Conservation (phyloP, 371 early-diverging fungal genomes). For the Dinochytrium kinnereticum region DNA sequence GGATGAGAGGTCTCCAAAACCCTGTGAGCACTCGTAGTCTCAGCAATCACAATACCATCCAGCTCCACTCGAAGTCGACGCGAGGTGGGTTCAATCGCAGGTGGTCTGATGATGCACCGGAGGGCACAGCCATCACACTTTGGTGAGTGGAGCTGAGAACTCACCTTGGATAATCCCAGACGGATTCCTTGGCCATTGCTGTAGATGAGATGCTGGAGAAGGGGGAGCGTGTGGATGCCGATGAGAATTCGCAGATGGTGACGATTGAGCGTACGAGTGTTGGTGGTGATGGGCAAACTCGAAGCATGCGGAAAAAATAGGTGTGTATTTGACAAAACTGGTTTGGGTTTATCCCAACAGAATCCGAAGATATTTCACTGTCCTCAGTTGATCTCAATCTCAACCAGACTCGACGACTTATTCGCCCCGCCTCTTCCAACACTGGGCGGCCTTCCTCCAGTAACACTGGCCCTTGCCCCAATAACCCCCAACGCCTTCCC, state of each 20-base stretch:
- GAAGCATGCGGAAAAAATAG: background rate
- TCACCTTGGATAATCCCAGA: slow-evolving; percentile 20
- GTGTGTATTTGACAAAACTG: no score
- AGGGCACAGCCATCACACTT: background rate
- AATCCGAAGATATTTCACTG: background rate
- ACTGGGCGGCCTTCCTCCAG: background rate
- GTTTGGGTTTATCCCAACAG: no score
- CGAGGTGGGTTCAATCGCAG: slow-evolving; percentile 26
- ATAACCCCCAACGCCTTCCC: background rate
- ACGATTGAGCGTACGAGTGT: background rate
- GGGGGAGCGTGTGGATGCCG: background rate
- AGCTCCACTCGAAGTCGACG: slow-evolving; percentile 24
- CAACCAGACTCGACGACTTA: background rate
- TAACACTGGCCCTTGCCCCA: background rate
- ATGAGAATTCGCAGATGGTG: background rate
- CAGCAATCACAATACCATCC: slow-evolving; percentile 26
- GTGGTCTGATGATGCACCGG: slow-evolving; percentile 12
- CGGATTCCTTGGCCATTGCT: slow-evolving; percentile 11
- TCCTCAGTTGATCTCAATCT: background rate
- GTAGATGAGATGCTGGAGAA: background rate
- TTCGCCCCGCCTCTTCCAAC: background rate
- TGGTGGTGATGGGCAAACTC: background rate
- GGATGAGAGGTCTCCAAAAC: slow-evolving; percentile 31
- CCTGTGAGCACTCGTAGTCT: slow-evolving; percentile 21
- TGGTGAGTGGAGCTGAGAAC: background rate